Percentiles rank a stretch among this genome's conserved stretches.
Evolutionary conservation across 2,329 filamentous ascomycete genomes (phyloP).

Genomic region (Trichophyton rubrum): DNA sequence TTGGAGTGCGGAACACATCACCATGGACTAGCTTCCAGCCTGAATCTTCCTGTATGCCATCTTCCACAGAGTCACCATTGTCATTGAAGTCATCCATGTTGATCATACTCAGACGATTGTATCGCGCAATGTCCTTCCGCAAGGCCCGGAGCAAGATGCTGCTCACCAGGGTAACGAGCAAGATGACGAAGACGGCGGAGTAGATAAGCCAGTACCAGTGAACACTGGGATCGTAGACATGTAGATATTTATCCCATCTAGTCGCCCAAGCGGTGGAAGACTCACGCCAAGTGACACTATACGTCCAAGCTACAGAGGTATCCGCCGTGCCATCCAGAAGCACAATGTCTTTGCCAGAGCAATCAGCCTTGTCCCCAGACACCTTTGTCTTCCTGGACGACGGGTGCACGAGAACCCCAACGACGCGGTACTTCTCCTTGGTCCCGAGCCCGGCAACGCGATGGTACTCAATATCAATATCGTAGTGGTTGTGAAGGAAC

Average conservation of each 20-base stretch:
- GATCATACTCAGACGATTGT: conserved; percentile 88
- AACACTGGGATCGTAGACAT: conserved; percentile 94
- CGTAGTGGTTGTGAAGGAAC: conserved; percentile 84
- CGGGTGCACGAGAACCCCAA: conserved; percentile 81
- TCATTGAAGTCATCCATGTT: conserved; percentile 79
- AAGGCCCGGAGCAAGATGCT: conserved; percentile 83
- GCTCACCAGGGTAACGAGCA: conserved; percentile 79
- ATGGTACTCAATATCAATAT: conserved; percentile 89
- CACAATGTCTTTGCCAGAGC: conserved; percentile 49
- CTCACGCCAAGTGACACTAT: conserved; percentile 78
- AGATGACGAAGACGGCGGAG: conserved; percentile 86
- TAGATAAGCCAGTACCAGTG: conserved; percentile 99
- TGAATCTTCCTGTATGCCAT: conserved; percentile 92
- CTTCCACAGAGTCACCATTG: conserved; percentile 60
- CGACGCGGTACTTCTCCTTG: conserved; percentile 63
- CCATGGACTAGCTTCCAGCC: conserved; percentile 98
- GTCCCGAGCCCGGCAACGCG: conserved; percentile 47
- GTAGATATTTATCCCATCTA: conserved; percentile 96
- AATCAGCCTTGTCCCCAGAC: conserved; percentile 46
- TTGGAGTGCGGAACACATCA: conserved; percentile 85
- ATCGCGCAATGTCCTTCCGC: conserved; percentile 88
- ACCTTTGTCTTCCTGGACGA: conserved; percentile 49
- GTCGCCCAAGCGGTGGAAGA: conserved; percentile 88
- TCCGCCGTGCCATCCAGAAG: conserved; percentile 51
- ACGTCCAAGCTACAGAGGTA: conserved; percentile 70